These are phyloP conservation scores for Grosmannia serpens DNA, from an alignment of 2,329 filamentous ascomycete species.

Conservation along the genomic window DNA sequence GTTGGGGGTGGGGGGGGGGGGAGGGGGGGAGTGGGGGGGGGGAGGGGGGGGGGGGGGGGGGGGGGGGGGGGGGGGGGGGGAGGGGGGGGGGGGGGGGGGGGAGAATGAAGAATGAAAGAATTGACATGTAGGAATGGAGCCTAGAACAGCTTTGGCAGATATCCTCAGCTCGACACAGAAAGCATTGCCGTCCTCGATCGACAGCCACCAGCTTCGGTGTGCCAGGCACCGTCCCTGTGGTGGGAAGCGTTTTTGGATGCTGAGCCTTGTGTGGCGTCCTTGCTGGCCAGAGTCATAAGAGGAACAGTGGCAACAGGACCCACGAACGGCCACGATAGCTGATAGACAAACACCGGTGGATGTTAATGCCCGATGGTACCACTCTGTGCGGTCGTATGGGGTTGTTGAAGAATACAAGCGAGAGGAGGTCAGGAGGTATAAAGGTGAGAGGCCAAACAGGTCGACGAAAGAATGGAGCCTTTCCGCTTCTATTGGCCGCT, in stretches of 20 bases:
- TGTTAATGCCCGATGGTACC: background rate
- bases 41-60: too few species aligned
- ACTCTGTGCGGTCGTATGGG: background rate
- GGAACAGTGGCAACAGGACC: background rate
- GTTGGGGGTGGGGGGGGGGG: too few species aligned
- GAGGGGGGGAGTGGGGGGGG: too few species aligned
- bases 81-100: background rate
- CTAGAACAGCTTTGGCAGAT: background rate
- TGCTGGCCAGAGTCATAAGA: background rate
- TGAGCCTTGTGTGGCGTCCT: background rate
- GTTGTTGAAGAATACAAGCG: background rate
- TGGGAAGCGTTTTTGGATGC: background rate
- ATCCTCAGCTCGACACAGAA: background rate
- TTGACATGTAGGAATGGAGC: background rate
- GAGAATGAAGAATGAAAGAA: background rate
- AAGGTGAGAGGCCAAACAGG: conserved; percentile 1
- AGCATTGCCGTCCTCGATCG: background rate
- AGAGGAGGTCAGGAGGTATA: background rate
- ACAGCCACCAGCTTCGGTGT: background rate
- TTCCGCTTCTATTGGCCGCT: background rate
- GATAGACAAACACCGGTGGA: background rate
- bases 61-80: too few species aligned
- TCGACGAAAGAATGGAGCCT: background rate
- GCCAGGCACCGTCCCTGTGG: background rate
- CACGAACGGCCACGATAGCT: background rate